Evolutionary conservation across 441 rosid genomes (phyloP), one percentile per base, ranked within the genome.

Genomic region (Bocquillonia castaneifolia): DNA sequence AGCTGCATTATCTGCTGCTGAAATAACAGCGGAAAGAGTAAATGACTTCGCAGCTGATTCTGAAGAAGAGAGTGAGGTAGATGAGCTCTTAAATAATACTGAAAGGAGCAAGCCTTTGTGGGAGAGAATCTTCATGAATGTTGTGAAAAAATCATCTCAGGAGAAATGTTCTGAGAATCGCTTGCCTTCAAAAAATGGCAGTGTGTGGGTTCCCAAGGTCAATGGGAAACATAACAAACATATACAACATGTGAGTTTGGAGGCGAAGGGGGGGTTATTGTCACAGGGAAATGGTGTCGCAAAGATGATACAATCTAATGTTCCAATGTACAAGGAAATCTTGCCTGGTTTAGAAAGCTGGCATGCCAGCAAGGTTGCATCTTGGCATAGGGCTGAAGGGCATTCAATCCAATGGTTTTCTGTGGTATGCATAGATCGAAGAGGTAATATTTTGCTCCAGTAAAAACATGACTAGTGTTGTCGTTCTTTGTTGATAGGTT

Each of bases 321-420:
- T 86, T 66, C 92, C 90, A 29, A 74, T 79, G 55, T 83, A 82
- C 77, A 80, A 85, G 75, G 97, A 93, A 73, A 94, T 94, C 66
- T 84, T 90, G 83, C 96, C 94, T 29, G 89, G 96, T 60, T 80
- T 91, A 59, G 91, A 90, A 69, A 83, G 89, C 80, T 94, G 99
- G 99, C 89, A 81, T 76, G 84, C 90, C 61, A 80, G 88, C 86
- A 94, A 88, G 85, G 81, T 94, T 76, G 85, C 87, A 47, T 68
- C 86, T 62, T 94, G 99, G 99, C 96, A 94, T 77, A 90, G 82
- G 83, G 84, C 76, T 55, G 96, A 90, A 78, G 97, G 96, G 69
- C 96, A 89, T 72, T 88, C 96, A 47, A 81, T 94, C 70, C 96
- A 81, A 31, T 94, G 99, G 99, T 74, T 91, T 69, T 85, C 83